These are phyloP conservation scores for Dioscorea cayenensis DNA, from an alignment of 116 monocot genomes.

Conservation along the genomic window DNA sequence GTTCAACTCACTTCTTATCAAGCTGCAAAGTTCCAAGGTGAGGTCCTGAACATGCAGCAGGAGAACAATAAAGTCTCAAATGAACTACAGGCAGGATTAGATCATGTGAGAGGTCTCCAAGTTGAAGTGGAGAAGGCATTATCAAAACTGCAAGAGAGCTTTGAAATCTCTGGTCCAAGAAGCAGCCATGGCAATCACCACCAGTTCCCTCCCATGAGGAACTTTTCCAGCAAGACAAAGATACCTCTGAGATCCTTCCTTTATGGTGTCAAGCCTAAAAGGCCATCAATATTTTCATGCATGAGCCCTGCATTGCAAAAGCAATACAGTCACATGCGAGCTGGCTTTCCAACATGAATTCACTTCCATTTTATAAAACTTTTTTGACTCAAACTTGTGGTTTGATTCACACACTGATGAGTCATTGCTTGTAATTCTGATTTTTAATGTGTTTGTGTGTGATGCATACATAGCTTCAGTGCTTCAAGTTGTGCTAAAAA, in stretches of 20 bases:
- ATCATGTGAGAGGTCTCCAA: slow-evolving; percentile 49
- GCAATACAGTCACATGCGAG: slow-evolving; percentile 43
- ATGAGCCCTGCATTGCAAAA: slow-evolving; percentile 63
- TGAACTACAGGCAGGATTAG: slow-evolving; percentile 57
- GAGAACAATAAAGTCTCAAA: slow-evolving; percentile 78
- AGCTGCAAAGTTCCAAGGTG: slow-evolving; percentile 81
- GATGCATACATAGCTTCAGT: no score
- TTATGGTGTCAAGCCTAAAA: slow-evolving; percentile 53
- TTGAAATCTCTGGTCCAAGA: slow-evolving; percentile 28
- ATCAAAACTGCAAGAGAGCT: slow-evolving; percentile 28
- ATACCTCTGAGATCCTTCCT: slow-evolving; percentile 67
- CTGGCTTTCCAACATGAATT: slow-evolving; percentile 8
- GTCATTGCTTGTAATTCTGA: no score
- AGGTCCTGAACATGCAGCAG: slow-evolving; percentile 69
- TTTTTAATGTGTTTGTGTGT: no score
- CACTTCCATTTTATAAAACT: no score
- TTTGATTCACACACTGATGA: no score
- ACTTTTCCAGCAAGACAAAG: slow-evolving; percentile 23
- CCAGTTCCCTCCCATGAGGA: slow-evolving; percentile 16
- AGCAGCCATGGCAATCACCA: slow-evolving; percentile 6
- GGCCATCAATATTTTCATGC: slow-evolving; percentile 63
- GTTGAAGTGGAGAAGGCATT: slow-evolving; percentile 40
- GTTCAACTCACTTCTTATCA: slow-evolving; percentile 55
- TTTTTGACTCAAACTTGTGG: no score
- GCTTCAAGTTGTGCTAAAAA: no score